Base-by-base conservation (phyloP, 2,329 filamentous ascomycete species). In the Ascosphaera pollenicola region DNA sequence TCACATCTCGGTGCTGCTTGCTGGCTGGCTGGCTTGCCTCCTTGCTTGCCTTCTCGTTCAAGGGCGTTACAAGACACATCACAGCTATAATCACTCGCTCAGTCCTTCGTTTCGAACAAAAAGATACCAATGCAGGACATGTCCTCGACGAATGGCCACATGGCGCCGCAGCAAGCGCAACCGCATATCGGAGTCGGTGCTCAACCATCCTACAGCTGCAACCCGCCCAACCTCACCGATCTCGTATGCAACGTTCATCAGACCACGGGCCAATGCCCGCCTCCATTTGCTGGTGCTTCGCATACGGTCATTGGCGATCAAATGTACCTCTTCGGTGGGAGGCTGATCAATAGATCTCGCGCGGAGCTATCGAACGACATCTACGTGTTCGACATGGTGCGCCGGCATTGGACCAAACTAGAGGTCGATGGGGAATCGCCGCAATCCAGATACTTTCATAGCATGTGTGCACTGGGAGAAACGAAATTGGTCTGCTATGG, bases 401-500 rank as follows among this genome's bases (percentile, higher is more conserved):
- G 77, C 40, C 72, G 89, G 42, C 84, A 95, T 58, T 98, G 89
- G 89, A 83, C 77, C 10, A 94, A 85, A 54, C 56, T 95, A 17
- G 81, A 92, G 39, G 75, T 81, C 0, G 69, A 65, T 19, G 89
- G 89, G 35, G 84, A 95, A 49, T 64, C 91, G 30, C 89, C 89
- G 1, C 79, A 84, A 2, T 83, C 89, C 7, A 73, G 89, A 44
- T 98, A 98, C 55, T 98, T 98, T 47, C 89, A 98, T 62, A 95
- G 84, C 46, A 80, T 95, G 56, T 98, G 89, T 55, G 71, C 82
- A 1, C 62, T 98, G 2, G 89, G 89, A 17, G 89, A 95, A 54
- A 87, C 83, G 2, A 98, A 95, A 57, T 68, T 98, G 55, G 87
- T 98, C 3, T 95, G 87, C 58, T 98, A 95, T 57, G 89, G 89